Base-by-base conservation (phyloP, 352 stramenopile species). In the Aphanomyces cochlioides region DNA sequence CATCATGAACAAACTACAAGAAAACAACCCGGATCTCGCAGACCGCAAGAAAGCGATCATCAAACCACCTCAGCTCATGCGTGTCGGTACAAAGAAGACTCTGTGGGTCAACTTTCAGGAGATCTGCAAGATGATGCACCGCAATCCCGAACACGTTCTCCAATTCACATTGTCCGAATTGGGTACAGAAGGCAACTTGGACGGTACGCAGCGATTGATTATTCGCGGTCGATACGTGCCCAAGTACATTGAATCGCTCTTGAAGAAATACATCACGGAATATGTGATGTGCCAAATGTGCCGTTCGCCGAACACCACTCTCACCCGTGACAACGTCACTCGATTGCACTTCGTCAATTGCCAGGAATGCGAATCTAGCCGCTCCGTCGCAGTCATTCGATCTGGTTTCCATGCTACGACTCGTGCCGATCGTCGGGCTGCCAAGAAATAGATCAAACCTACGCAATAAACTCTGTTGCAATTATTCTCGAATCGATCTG, bases 271-370 rank as follows among this genome's bases (percentile, higher is more conserved):
- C 83, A 99, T 99, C 74, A 96, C 96, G 28, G 96, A 99, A 78
- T 99, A 99, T 83, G 97, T 99, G 34, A 98, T 96, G 73, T 99
- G 98, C 85, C 92, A 98, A 79, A 99, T 99, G 95, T 99, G 98
- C 84, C 93, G 95, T 73, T 98, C 88, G 64, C 91, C 97, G 36
- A 98, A 99, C 80, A 99, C 98, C 60, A 98, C 96, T 69, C 82
- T 99, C 59, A 97, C 92, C 63, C 93, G 97, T 75, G 97, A 99
- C 88, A 92, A 85, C 70, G 94, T 97, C 43, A 98, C 87, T 56
- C 89, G 97, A 50, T 88, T 99, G 66, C 98, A 98, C 80, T 99
- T 99, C 78, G 96, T 98, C 67, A 91, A 98, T 75, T 99, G 98
- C 81, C 92, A 97, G 77, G 96, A 98, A 79, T 99, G 97, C 78